Percentiles rank a stretch among this genome's conserved stretches.
These are phyloP conservation scores for Aspergillus sojae DNA, from an alignment of 2,329 filamentous ascomycete species.

Conservation along the genomic window DNA sequence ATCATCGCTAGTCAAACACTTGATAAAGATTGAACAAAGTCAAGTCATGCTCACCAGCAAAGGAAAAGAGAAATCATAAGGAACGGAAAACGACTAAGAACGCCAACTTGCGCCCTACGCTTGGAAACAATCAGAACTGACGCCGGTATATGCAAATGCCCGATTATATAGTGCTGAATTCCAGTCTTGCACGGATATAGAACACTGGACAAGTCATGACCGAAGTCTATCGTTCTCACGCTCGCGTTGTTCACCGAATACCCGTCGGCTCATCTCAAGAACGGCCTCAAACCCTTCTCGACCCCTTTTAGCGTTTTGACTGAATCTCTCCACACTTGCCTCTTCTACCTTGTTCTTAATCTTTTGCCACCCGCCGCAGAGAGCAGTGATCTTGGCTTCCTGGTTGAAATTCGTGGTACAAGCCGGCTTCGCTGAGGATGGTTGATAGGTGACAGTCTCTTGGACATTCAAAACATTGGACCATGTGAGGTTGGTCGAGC, in stretches of 20 bases:
- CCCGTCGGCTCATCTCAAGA: conserved; percentile 86
- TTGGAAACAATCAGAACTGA: conserved; percentile 23
- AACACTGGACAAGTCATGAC: conserved; percentile 18
- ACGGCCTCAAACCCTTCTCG: conserved; percentile 95
- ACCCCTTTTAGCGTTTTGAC: conserved; percentile 87
- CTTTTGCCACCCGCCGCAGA: conserved; percentile 96
- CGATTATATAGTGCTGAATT: conserved; percentile 15
- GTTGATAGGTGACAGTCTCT: conserved; percentile 88
- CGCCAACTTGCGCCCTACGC: conserved; percentile 29
- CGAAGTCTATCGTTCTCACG: conserved; percentile 52
- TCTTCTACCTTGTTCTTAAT: conserved; percentile 97
- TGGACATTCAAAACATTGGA: conserved; percentile 87
- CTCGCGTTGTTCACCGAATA: conserved; percentile 87
- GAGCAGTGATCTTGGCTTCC: conserved; percentile 86
- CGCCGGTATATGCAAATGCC: conserved; percentile 39
- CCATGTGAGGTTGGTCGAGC: conserved; percentile 91
- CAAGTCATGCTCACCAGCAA: background rate
- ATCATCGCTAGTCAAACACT: background rate
- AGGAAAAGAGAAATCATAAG: background rate
- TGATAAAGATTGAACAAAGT: background rate
- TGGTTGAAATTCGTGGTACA: conserved; percentile 80
- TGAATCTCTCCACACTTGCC: conserved; percentile 82
- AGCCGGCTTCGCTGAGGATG: conserved; percentile 52
- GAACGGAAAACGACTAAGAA: conserved; percentile 17
- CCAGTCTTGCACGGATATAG: background rate